Evolutionary conservation across 1,139 yeast genomes (phyloP).

Genomic region (Magnusiomyces ingens): DNA sequence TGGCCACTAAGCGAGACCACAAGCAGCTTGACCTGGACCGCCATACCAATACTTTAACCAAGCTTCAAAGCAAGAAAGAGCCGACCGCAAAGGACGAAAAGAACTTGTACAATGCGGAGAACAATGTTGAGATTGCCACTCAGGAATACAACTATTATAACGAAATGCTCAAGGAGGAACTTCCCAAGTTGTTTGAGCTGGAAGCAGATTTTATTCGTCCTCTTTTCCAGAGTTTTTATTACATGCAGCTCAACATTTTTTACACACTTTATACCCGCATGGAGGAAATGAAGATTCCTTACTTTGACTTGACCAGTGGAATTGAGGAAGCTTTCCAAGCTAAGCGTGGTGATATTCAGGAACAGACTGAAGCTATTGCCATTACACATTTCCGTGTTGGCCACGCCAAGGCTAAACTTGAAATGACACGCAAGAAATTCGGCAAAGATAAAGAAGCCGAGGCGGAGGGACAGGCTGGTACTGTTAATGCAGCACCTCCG

Average conservation of each 20-base stretch:
- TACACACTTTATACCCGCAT: constrained; percentile 83
- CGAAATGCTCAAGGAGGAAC: constrained; percentile 83
- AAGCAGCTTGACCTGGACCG: constrained; percentile 93
- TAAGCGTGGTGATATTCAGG: constrained; percentile 89
- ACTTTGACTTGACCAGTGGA: constrained; percentile 47
- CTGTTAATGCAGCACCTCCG: constrained; percentile 29
- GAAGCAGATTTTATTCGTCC: constrained; percentile 93
- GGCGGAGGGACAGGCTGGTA: constrained; percentile 32
- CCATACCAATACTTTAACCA: constrained; percentile 59
- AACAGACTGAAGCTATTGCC: constrained; percentile 76
- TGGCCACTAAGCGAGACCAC: constrained; percentile 93
- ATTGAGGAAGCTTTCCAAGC: constrained; percentile 53
- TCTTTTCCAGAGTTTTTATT: constrained; percentile 85
- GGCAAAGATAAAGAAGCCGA: constrained; percentile 44
- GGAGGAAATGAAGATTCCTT: constrained; percentile 93
- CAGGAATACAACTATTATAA: constrained; percentile 95
- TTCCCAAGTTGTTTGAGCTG: constrained; percentile 78
- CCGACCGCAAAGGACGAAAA: constrained; percentile 85
- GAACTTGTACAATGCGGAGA: constrained; percentile 79
- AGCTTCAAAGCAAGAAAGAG: constrained; percentile 76
- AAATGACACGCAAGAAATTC: constrained; percentile 70
- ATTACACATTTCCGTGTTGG: constrained; percentile 87
- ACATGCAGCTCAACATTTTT: constrained; percentile 95
- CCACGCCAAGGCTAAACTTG: constrained; percentile 77
- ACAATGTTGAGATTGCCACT: constrained; percentile 82